Evolutionary conservation across 1,139 yeast species (phyloP), one percentile per base, ranked within the genome.

Genomic region (Pichiaceae sp.): DNA sequence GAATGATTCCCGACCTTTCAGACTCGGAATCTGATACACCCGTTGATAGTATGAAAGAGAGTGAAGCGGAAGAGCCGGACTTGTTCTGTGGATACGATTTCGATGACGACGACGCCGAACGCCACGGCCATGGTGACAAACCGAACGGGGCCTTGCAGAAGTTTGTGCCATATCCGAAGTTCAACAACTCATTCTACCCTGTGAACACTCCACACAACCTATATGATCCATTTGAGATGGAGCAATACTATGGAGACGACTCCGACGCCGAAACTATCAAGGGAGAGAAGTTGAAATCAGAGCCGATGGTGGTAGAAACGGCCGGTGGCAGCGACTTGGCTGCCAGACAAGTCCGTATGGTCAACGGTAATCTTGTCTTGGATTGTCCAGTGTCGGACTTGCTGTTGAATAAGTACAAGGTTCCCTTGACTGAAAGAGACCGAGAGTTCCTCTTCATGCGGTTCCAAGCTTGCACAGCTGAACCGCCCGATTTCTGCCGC

Each of bases 381-480:
- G 94, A 82, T 57, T 83, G 89, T 47, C 93, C 91, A 2, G 84
- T 79, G 3, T 79, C 87, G 2, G 63, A 68, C 37, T 66, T 75
- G 29, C 65, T 82, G 32, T 60, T 78, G 30, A 68, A 66, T 37
- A 75, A 75, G 36, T 75, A 74, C 50, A 63, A 72, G 42, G 62
- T 68, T 52, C 68, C 68, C 37, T 62, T 71, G 43, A 63, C 68
- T 11, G 75, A 70, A 30, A 52, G 50, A 32, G 76, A 68, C 35
- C 66, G 86, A 40, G 94, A 83, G 58, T 81, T 82, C 66, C 63
- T 81, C 7, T 78, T 76, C 45, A 74, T 83, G 82, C 65, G 94
- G 45, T 83, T 83, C 59, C 77, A 85, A 24, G 94, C 89, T 0
- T 84, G 81, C 33, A 83, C 94, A 2, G 78, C 87, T 53, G 86